Evolutionary conservation across 257 asterid species (phyloP).

Genomic region (Dorcoceras hygrometricum): DNA sequence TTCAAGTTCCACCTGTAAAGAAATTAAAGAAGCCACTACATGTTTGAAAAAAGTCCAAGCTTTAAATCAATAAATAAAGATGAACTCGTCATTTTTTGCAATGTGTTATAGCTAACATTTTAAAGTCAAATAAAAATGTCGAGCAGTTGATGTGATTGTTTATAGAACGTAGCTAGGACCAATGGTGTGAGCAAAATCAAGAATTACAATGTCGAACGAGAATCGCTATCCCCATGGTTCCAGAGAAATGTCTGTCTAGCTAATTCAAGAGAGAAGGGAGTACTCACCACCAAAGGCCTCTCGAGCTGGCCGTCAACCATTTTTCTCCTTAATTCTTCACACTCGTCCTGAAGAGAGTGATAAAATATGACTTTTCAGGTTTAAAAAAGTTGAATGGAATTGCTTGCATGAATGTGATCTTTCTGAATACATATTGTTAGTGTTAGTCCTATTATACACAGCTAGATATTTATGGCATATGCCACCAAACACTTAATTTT

Average conservation of each 20-base stretch:
- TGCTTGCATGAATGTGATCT: background rate
- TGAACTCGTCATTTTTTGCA: background rate
- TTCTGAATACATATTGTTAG: background rate
- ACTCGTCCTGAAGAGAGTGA: conserved; percentile 59
- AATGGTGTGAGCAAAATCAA: background rate
- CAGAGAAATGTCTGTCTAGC: conserved; percentile 6
- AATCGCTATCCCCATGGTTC: background rate
- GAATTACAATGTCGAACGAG: background rate
- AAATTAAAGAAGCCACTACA: conserved; percentile 24
- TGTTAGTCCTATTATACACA: too few species aligned
- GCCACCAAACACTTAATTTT: background rate
- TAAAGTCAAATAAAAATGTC: background rate
- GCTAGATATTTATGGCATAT: background rate
- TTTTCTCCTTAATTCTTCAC: conserved; percentile 50
- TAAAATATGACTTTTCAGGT: background rate
- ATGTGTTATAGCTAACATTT: background rate
- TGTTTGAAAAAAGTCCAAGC: conserved; percentile 7
- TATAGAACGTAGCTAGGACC: conserved; percentile 4
- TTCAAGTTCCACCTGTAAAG: conserved; percentile 71
- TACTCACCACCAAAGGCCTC: conserved; percentile 74
- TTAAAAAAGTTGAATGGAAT: background rate
- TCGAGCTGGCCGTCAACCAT: conserved; percentile 53
- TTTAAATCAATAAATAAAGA: background rate
- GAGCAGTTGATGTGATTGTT: background rate
- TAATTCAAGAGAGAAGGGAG: conserved; percentile 7